Evolutionary conservation across 805 yeast genomes (phyloP).

Genomic region (Kregervanrija fluxuum): DNA sequence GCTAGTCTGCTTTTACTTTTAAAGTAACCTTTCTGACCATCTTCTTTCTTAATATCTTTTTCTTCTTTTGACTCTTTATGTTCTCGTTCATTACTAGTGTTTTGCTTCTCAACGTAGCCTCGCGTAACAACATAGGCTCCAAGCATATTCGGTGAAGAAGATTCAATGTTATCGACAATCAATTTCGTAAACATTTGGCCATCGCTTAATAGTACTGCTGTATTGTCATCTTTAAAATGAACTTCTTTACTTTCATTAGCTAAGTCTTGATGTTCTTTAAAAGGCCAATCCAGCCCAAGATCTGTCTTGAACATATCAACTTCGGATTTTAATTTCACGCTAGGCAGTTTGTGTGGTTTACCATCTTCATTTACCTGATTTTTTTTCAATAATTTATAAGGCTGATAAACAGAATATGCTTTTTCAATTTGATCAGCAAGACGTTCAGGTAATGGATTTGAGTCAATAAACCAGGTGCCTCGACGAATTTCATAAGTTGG

Average conservation of each 20-base stretch:
- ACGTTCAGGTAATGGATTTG: conserved; percentile 36
- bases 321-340: conserved; percentile 17
- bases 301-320: conserved; percentile 24
- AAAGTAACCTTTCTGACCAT: background rate
- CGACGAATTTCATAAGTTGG: conserved; percentile 76
- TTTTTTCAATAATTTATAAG: conserved; percentile 7
- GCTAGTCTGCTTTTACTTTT: no score
- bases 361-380: background rate
- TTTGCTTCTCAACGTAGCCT: conserved; percentile 31
- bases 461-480: conserved; percentile 75
- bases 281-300: conserved; percentile 24
- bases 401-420: conserved; percentile 34
- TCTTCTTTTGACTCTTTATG: conserved; percentile 3
- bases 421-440: conserved; percentile 51
- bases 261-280: conserved; percentile 16
- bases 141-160: conserved; percentile 25
- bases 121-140: conserved; percentile 45
- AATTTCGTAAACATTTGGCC: conserved; percentile 22
- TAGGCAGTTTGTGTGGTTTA: conserved; percentile 3
- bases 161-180: conserved; percentile 19
- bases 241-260: conserved; percentile 21
- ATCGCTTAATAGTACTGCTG: conserved; percentile 21
- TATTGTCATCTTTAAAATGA: conserved; percentile 19
- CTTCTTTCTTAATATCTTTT: background rate
- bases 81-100: conserved; percentile 4